Percentiles rank a stretch among this genome's conserved stretches.
Conservation (phyloP, 2,329 filamentous ascomycete species). For the Passalora sequoiae region DNA sequence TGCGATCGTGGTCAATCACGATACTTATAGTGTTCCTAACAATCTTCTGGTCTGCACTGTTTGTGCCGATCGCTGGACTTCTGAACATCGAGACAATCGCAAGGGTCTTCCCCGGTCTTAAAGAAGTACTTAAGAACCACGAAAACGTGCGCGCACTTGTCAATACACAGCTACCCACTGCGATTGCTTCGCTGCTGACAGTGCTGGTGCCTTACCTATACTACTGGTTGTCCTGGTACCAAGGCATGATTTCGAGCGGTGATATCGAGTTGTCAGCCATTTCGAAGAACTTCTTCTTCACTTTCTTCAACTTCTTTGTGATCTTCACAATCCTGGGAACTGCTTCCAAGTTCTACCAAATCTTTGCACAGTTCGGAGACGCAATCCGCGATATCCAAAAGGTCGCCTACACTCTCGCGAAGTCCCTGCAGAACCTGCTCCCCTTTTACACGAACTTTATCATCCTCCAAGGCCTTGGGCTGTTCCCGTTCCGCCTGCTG, state of each 20-base stretch:
- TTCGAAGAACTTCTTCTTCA: conserved; percentile 97
- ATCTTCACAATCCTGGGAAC: conserved; percentile 87
- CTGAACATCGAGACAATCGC: conserved; percentile 76
- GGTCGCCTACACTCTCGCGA: conserved; percentile 70
- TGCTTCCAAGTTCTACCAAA: conserved; percentile 62
- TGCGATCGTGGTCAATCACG: conserved; percentile 79
- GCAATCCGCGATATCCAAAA: conserved; percentile 72
- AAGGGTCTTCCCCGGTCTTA: conserved; percentile 66
- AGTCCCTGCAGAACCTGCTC: conserved; percentile 66
- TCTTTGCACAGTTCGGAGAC: conserved; percentile 58
- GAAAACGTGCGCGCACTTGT: conserved; percentile 69
- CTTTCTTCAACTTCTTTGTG: conserved; percentile 97
- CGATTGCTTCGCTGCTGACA: conserved; percentile 80
- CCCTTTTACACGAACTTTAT: conserved; percentile 92
- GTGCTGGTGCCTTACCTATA: conserved; percentile 90
- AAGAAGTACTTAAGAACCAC: conserved; percentile 61
- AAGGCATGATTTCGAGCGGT: conserved; percentile 91
- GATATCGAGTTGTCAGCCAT: conserved; percentile 93
- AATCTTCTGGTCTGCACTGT: conserved; percentile 79
- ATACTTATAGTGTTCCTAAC: conserved; percentile 76
- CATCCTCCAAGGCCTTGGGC: conserved; percentile 84
- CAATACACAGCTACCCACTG: conserved; percentile 79
- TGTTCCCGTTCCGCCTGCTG: conserved; percentile 86
- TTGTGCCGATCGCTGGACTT: conserved; percentile 71
- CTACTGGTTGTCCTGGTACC: conserved; percentile 81